Conservation (phyloP, 305 asterid species). For the Ruellia speciosa region DNA sequence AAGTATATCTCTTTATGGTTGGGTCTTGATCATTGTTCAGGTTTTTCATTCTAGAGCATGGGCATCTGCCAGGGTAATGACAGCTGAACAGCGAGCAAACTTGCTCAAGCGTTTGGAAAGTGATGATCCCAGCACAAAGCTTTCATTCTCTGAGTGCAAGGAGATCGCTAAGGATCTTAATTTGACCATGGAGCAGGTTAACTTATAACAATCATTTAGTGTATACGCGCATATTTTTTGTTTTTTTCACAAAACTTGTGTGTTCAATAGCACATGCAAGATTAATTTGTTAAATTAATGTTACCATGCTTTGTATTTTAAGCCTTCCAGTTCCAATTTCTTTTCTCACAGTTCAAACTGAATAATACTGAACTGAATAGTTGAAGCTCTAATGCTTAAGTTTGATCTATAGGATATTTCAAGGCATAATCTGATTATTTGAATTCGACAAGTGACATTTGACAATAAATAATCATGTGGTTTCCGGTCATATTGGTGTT, state of each 20-base stretch:
- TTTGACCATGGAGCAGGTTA: constrained; percentile 88
- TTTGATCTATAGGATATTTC: constrained; percentile 4
- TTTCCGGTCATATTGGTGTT: constrained; percentile 12
- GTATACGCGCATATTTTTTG: neutral
- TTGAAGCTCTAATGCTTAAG: constrained; percentile 15
- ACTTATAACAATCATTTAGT: neutral
- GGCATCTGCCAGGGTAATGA: constrained; percentile 63
- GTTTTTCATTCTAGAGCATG: constrained; percentile 65
- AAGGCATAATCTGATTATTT: constrained; percentile 12
- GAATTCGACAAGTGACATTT: neutral
- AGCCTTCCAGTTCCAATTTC: no score
- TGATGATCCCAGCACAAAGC: constrained; percentile 51
- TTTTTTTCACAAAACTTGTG: constrained; percentile 11
- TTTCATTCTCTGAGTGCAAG: constrained; percentile 61
- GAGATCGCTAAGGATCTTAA: constrained; percentile 75
- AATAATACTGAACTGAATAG: constrained; percentile 7
- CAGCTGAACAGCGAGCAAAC: constrained; percentile 67
- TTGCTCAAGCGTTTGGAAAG: constrained; percentile 51
- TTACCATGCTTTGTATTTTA: constrained; percentile 1
- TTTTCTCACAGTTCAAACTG: neutral
- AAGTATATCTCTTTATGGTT: constrained; percentile 11
- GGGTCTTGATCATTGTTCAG: constrained; percentile 33
- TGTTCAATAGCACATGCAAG: constrained; percentile 18
- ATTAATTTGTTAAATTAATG: constrained; percentile 1
- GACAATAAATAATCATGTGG: neutral